A percentile compares a stretch with the other conserved stretches of the same genome.
Conservation (phyloP, 192 early-diverging fungal genomes). For the Funneliformis geosporum region DNA sequence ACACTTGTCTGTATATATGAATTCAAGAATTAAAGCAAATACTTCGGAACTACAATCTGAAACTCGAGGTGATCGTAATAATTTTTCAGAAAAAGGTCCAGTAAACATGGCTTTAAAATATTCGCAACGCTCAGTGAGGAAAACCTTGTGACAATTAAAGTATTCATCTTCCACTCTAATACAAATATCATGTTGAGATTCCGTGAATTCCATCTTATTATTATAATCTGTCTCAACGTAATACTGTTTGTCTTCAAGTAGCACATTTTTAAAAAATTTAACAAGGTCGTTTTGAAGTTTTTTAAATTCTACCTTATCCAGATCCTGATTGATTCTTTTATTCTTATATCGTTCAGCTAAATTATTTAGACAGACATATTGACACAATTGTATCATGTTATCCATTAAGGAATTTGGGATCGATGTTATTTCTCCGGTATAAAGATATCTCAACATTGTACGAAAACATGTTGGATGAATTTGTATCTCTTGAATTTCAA, state of each 20-base stretch:
- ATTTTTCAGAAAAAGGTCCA: slow-evolving; percentile 43
- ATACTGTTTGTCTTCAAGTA: slow-evolving; percentile 7
- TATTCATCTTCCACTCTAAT: slow-evolving; percentile 35
- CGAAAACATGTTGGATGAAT: slow-evolving; percentile 43
- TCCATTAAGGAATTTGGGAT: slow-evolving; percentile 16
- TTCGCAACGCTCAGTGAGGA: slow-evolving; percentile 42
- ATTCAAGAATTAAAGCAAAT: slow-evolving; percentile 45
- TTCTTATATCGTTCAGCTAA: slow-evolving; percentile 27
- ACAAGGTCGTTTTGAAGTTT: slow-evolving; percentile 37
- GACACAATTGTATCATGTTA: slow-evolving; percentile 39
- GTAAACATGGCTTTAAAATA: slow-evolving; percentile 49
- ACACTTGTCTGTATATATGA: slow-evolving; percentile 51
- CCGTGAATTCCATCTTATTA: too few relatives aligned
- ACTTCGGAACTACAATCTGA: slow-evolving; percentile 27
- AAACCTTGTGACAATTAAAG: slow-evolving; percentile 49
- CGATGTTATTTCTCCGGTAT: slow-evolving; percentile 43
- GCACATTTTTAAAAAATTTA: slow-evolving; percentile 32
- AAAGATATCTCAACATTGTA: slow-evolving; percentile 43
- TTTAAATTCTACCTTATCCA: slow-evolving; percentile 29
- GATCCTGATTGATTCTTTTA: background rate
- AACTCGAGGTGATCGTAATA: slow-evolving; percentile 7
- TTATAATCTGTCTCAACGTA: slow-evolving; percentile 6
- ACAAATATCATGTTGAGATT: slow-evolving; percentile 40
- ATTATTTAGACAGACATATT: slow-evolving; percentile 34
- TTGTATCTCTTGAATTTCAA: slow-evolving; percentile 31